Evolutionary conservation across 176 grass and related monocot species (phyloP).

Genomic region (Bothriochloa decipiens): DNA sequence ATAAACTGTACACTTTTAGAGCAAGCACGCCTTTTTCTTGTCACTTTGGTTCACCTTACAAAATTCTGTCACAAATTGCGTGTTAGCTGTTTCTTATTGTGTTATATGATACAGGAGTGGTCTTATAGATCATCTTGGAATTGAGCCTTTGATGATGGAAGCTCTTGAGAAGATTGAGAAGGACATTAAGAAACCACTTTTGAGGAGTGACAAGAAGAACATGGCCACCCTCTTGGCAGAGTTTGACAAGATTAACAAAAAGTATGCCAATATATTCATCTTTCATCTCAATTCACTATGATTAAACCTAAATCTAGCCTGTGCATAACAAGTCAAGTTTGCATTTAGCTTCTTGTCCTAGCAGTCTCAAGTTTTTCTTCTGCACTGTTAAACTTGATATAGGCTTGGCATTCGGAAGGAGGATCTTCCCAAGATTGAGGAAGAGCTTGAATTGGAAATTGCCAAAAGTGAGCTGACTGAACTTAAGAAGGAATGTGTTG

Average conservation of each 20-base stretch:
- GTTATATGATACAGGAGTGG: slow-evolving; percentile 63
- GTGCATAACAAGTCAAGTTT: not conserved
- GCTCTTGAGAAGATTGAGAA: slow-evolving; percentile 94
- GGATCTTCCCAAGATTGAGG: slow-evolving; percentile 87
- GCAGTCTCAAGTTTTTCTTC: slow-evolving; percentile 20
- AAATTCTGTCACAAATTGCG: not conserved
- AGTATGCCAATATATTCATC: slow-evolving; percentile 51
- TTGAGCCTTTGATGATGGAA: slow-evolving; percentile 86
- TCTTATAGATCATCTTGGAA: slow-evolving; percentile 69
- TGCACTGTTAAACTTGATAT: slow-evolving; percentile 44
- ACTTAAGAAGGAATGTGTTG: slow-evolving; percentile 76
- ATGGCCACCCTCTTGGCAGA: slow-evolving; percentile 76
- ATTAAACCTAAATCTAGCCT: not conserved
- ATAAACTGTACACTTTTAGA: not conserved
- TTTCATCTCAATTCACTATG: not conserved
- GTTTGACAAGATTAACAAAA: slow-evolving; percentile 93
- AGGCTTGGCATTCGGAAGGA: slow-evolving; percentile 84
- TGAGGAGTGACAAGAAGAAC: slow-evolving; percentile 93
- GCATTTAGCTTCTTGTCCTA: slow-evolving; percentile 4
- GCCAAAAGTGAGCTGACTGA: slow-evolving; percentile 70
- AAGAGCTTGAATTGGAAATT: slow-evolving; percentile 77
- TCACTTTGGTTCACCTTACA: not conserved
- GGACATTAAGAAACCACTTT: slow-evolving; percentile 91
- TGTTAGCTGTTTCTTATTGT: slow-evolving; percentile 21
- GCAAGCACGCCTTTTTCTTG: not conserved